A percentile compares a stretch with the other conserved stretches of the same genome.
These are phyloP conservation scores for Cordyceps cateniannulata DNA, from an alignment of 2,329 filamentous ascomycete genomes.

Conservation along the genomic window DNA sequence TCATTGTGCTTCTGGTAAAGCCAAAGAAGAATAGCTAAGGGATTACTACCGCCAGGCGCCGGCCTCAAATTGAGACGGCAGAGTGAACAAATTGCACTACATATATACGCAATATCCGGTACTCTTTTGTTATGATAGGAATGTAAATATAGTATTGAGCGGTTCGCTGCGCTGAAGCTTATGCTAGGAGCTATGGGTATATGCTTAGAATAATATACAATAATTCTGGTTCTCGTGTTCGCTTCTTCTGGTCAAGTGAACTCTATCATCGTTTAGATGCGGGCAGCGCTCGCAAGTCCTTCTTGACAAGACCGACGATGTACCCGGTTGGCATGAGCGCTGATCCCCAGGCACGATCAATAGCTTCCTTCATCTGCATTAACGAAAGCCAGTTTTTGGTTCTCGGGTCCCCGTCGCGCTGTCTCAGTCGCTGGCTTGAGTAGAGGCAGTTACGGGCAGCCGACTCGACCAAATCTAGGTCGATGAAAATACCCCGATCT, in stretches of 20 bases:
- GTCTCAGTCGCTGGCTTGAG: constrained; percentile 23
- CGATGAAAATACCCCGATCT: constrained; percentile 29
- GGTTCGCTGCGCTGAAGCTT: neutral
- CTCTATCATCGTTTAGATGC: neutral
- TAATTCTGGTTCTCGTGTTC: neutral
- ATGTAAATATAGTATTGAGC: constrained; percentile 8
- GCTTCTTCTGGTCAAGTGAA: neutral
- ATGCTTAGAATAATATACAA: constrained; percentile 4
- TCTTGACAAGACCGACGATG: neutral
- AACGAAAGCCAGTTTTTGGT: constrained; percentile 26
- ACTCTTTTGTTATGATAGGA: neutral
- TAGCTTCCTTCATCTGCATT: constrained; percentile 6
- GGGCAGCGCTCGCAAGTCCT: neutral
- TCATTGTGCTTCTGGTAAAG: constrained; percentile 78
- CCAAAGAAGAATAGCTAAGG: constrained; percentile 49
- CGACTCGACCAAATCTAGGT: constrained; percentile 25
- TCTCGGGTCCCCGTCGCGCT: constrained; percentile 22
- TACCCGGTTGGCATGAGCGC: neutral
- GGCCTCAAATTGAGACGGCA: neutral
- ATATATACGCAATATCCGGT: neutral
- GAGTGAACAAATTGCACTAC: neutral
- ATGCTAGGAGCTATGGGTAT: neutral
- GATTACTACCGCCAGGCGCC: no score
- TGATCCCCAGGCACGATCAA: constrained; percentile 9
- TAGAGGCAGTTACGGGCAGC: constrained; percentile 25